A percentile compares a stretch with the other conserved stretches of the same genome.
Conservation (phyloP, 495 filamentous ascomycete species). For the Thermothielavioides terrestris region DNA sequence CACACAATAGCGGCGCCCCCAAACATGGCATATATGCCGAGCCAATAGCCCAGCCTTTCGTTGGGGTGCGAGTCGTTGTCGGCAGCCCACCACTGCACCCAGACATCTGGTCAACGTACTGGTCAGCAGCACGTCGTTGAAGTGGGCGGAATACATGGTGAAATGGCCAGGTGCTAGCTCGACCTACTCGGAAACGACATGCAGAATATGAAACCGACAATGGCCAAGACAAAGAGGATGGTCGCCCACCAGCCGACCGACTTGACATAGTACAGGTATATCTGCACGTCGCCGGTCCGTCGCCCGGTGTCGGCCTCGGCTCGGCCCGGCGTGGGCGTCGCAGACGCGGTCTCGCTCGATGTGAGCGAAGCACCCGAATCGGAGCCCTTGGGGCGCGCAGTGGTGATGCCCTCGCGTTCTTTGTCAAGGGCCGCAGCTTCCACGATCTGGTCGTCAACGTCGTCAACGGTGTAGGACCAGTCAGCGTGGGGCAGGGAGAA, state of each 20-base stretch:
- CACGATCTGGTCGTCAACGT: neutral
- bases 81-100: conserved; percentile 28
- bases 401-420: neutral
- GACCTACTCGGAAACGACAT: conserved; percentile 25
- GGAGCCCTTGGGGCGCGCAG: neutral
- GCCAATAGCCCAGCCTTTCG: conserved; percentile 19
- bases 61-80: conserved; percentile 21
- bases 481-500: conserved; percentile 15
- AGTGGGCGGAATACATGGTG: neutral
- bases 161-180: neutral
- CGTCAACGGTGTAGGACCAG: conserved; percentile 7
- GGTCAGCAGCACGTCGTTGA: neutral
- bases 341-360: neutral
- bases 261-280: conserved; percentile 47
- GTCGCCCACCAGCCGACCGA: conserved; percentile 42
- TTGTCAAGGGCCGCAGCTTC: neutral
- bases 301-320: conserved; percentile 20
- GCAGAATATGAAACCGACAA: conserved; percentile 21
- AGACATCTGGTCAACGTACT: conserved; percentile 11
- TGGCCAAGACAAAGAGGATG: conserved; percentile 33
- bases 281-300: conserved; percentile 42
- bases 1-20: conserved; percentile 18
- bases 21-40: conserved; percentile 23
- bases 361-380: conserved; percentile 12
- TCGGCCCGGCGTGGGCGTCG: neutral